Percentiles rank a stretch among this genome's conserved stretches.
These are phyloP conservation scores for Microbotryum lychnidis-dioicae DNA, from an alignment of 1,284 basidiomycete species.

Conservation along the genomic window DNA sequence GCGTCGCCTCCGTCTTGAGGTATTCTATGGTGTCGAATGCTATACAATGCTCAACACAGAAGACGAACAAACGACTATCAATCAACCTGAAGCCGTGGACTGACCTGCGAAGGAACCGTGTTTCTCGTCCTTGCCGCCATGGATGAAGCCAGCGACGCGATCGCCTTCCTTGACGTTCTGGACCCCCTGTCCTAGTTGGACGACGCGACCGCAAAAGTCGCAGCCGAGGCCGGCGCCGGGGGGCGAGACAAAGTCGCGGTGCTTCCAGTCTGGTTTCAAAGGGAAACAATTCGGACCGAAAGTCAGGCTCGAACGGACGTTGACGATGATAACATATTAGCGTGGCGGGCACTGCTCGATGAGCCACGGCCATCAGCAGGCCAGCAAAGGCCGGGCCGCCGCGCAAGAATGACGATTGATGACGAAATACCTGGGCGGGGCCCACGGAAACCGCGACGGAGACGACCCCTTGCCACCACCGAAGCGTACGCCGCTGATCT, in stretches of 20 bases:
- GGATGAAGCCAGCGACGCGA: conserved; percentile 48
- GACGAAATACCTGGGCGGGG: too few species aligned
- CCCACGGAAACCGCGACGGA: too few species aligned
- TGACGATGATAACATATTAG: too few species aligned
- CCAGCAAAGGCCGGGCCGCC: too few species aligned
- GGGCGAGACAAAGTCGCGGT: conserved; percentile 32
- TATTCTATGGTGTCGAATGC: conserved; percentile 43
- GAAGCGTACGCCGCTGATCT: background rate
- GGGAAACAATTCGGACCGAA: too few species aligned
- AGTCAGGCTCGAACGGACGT: background rate
- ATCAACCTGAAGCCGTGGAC: background rate
- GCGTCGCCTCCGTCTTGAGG: conserved; percentile 36
- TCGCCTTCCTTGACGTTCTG: conserved; percentile 51
- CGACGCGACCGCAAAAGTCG: conserved; percentile 54
- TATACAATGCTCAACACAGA: too few species aligned
- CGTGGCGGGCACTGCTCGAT: too few species aligned
- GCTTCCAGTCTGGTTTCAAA: conserved; percentile 36
- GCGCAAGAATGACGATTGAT: background rate
- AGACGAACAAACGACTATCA: too few species aligned
- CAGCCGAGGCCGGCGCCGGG: conserved; percentile 47
- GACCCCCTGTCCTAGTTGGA: conserved; percentile 50
- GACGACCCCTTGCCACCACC: too few species aligned
- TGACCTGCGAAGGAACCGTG: conserved; percentile 37
- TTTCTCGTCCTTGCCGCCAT: conserved; percentile 41
- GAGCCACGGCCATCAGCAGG: too few species aligned